phyloP scores from a whole-genome alignment of 306 rosid genomes.

The Senna siamea region DNA sequence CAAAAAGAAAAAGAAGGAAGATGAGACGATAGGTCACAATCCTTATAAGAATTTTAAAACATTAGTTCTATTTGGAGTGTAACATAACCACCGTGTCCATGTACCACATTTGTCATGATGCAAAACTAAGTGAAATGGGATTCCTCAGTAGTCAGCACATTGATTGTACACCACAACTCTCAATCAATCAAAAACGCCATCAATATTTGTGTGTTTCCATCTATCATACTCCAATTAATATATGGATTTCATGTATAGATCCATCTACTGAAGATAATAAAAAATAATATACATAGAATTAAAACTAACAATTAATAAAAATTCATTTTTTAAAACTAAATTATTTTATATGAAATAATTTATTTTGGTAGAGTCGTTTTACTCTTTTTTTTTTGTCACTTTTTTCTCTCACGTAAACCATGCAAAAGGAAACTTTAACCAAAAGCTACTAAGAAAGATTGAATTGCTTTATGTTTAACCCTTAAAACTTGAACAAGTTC shows the following conservation, averaged over 20 bases:
- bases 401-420: too few species aligned
- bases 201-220: neutral
- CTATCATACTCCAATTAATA: neutral
- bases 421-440: conserved; percentile 42
- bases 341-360: too few species aligned
- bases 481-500: conserved; percentile 15
- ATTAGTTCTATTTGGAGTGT: conserved; percentile 31
- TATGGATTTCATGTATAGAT: too few species aligned
- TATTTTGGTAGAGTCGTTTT: too few species aligned
- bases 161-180: neutral
- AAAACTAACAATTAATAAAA: conserved; percentile 28
- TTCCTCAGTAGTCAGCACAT: neutral
- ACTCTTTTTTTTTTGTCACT: too few species aligned
- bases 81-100: conserved; percentile 23
- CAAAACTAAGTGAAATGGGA: conserved; percentile 11
- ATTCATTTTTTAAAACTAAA: too few species aligned
- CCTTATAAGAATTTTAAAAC: neutral
- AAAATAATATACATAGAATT: too few species aligned
- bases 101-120: conserved; percentile 29
- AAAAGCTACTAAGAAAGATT: conserved; percentile 42
- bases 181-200: conserved; percentile 14
- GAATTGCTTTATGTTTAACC: conserved; percentile 41
- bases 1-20: neutral
- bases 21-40: neutral
- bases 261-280: too few species aligned